A percentile compares a stretch with the other conserved stretches of the same genome.
These are phyloP conservation scores for Cardamine occulta DNA, from an alignment of 345 rosid species.

Conservation along the genomic window DNA sequence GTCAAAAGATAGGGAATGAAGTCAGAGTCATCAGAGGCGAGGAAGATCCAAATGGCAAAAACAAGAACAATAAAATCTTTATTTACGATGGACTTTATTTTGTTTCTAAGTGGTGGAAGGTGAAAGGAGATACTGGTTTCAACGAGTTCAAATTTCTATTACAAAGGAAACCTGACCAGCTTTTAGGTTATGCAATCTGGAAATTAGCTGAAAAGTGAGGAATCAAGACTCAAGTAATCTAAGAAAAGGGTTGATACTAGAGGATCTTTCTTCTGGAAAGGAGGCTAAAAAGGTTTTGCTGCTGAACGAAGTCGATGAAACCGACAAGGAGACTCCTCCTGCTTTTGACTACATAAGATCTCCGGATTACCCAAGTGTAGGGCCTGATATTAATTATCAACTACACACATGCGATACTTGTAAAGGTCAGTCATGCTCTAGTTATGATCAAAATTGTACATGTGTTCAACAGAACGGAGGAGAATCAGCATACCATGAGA, in stretches of 20 bases:
- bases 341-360: conserved; percentile 49
- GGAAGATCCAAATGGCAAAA: conserved; percentile 35
- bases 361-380: neutral
- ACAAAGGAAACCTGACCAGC: conserved; percentile 57
- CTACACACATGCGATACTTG: neutral
- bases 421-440: neutral
- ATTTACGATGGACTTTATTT: conserved; percentile 64
- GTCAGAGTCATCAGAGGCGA: conserved; percentile 69
- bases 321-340: conserved; percentile 56
- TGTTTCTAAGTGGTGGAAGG: conserved; percentile 55
- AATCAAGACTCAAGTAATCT: neutral
- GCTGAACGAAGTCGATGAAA: conserved; percentile 68
- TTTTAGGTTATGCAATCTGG: conserved; percentile 51
- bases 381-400: neutral
- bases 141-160: conserved; percentile 58
- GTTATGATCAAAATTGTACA: conserved; percentile 17
- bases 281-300: conserved; percentile 60
- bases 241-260: conserved; percentile 50
- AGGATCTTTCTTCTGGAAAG: conserved; percentile 62
- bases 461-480: conserved; percentile 49
- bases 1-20: conserved; percentile 51
- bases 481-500: conserved; percentile 32
- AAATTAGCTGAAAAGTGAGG: conserved; percentile 46
- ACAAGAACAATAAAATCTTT: conserved; percentile 47
- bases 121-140: conserved; percentile 53